Conservation (phyloP, 768 basidiomycete species). For the Panus rudis region DNA sequence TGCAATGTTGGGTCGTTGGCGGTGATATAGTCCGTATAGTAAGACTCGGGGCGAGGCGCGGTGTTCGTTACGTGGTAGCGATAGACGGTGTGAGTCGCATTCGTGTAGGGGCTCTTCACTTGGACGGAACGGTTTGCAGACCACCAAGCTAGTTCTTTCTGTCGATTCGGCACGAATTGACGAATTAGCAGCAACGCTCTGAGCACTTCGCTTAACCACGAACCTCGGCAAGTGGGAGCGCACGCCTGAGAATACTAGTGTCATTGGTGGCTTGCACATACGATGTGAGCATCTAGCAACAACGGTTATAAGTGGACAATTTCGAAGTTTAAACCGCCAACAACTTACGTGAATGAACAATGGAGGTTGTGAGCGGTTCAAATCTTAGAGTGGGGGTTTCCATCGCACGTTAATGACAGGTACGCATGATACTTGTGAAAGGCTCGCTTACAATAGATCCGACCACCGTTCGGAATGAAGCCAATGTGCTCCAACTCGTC, state of each 20-base stretch:
- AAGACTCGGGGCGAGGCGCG: constrained; percentile 87
- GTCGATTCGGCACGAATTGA: not conserved
- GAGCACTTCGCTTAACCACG: constrained; percentile 8
- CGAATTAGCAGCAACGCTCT: not conserved
- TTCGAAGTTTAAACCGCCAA: too few species aligned
- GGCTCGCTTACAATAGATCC: constrained; percentile 74
- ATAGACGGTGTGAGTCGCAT: constrained; percentile 56
- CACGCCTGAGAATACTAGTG: constrained; percentile 65
- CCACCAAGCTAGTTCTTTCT: constrained; percentile 88
- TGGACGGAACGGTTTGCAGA: constrained; percentile 57
- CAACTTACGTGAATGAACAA: constrained; percentile 67
- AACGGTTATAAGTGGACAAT: not conserved
- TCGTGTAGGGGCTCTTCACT: constrained; percentile 66
- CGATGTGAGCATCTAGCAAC: constrained; percentile 72
- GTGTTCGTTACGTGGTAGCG: constrained; percentile 75
- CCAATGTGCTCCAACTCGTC: constrained; percentile 80
- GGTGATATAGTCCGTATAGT: constrained; percentile 67
- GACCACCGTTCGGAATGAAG: constrained; percentile 92
- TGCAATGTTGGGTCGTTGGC: constrained; percentile 56
- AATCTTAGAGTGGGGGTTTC: constrained; percentile 35
- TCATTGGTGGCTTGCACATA: constrained; percentile 73
- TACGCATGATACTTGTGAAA: too few species aligned
- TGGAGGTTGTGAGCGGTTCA: constrained; percentile 91
- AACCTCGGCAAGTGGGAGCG: constrained; percentile 80
- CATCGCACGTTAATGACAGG: too few species aligned